Conservation (phyloP, 140 eudicot genomes). For the Ambrosia hybrid region DNA sequence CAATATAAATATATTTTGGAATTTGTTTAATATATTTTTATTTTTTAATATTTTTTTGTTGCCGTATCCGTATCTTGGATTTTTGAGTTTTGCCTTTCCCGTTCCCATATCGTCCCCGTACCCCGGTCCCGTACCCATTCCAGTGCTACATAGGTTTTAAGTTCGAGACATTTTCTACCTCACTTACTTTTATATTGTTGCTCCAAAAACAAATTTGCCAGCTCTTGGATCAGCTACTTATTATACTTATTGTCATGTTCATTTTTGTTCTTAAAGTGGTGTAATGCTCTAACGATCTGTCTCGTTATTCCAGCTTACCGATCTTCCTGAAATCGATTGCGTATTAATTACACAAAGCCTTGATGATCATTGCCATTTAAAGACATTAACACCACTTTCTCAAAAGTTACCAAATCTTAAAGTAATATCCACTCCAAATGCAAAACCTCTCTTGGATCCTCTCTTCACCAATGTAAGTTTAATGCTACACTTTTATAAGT, state of each 20-base stretch:
- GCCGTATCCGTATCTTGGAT: too few species aligned
- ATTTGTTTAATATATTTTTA: too few species aligned
- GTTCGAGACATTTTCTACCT: too few species aligned
- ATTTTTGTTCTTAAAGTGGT: not conserved
- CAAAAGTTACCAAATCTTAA: constrained; percentile 65
- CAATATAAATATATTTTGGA: too few species aligned
- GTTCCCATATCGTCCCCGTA: too few species aligned
- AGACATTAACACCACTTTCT: constrained; percentile 78
- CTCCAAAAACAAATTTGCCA: too few species aligned
- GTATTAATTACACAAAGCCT: constrained; percentile 90
- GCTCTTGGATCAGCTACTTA: too few species aligned
- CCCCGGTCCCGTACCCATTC: too few species aligned
- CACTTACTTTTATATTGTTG: too few species aligned
- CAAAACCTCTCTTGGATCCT: constrained; percentile 77
- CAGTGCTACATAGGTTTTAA: too few species aligned
- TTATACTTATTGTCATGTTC: not conserved
- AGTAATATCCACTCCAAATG: constrained; percentile 87
- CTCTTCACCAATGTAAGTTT: constrained; percentile 77
- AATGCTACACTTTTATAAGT: constrained; percentile 1
- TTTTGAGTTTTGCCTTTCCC: too few species aligned
- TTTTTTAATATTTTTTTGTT: too few species aligned
- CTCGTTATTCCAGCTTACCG: constrained; percentile 58
- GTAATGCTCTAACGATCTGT: constrained; percentile 17
- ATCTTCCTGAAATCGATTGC: constrained; percentile 89
- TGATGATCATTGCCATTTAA: constrained; percentile 93